Conservation (phyloP, 2,329 filamentous ascomycete genomes). For the Pseudocercospora fuligena region DNA sequence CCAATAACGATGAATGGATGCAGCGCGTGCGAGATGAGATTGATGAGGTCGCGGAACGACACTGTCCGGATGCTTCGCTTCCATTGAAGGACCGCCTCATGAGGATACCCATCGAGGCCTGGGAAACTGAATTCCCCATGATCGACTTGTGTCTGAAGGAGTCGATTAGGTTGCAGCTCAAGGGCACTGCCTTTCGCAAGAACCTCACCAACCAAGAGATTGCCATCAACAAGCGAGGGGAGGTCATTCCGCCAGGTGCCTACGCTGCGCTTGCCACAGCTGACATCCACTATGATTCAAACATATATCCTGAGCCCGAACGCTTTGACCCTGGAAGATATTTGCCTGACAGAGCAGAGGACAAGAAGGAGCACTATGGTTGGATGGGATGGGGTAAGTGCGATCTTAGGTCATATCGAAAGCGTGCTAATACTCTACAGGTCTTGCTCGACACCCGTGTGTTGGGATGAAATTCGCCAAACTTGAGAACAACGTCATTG, state of each 20-base stretch:
- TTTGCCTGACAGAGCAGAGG: slow-evolving; percentile 53
- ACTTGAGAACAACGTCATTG: slow-evolving; percentile 57
- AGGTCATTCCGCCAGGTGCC: slow-evolving; percentile 56
- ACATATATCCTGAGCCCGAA: slow-evolving; percentile 55
- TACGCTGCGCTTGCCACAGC: slow-evolving; percentile 54
- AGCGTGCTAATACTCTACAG: background rate
- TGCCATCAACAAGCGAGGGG: slow-evolving; percentile 48
- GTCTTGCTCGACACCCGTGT: slow-evolving; percentile 51
- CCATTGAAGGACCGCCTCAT: slow-evolving; percentile 47
- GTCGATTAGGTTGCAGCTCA: slow-evolving; percentile 56
- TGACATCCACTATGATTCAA: slow-evolving; percentile 56
- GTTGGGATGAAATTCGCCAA: slow-evolving; percentile 55
- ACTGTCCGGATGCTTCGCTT: slow-evolving; percentile 43
- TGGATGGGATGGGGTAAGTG: slow-evolving; percentile 44
- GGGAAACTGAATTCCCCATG: slow-evolving; percentile 60
- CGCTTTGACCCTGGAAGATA: slow-evolving; percentile 59
- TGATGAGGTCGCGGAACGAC: slow-evolving; percentile 49
- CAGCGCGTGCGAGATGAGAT: slow-evolving; percentile 54
- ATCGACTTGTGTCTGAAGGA: slow-evolving; percentile 60
- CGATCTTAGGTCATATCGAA: background rate
- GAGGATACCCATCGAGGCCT: slow-evolving; percentile 56
- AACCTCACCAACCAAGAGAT: slow-evolving; percentile 56
- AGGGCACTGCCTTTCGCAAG: slow-evolving; percentile 57
- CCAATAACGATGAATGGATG: slow-evolving; percentile 54
- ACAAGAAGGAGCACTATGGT: slow-evolving; percentile 47